These are phyloP conservation scores for Tephrocybe sp. DNA, from an alignment of 768 basidiomycete genomes.

Conservation along the genomic window DNA sequence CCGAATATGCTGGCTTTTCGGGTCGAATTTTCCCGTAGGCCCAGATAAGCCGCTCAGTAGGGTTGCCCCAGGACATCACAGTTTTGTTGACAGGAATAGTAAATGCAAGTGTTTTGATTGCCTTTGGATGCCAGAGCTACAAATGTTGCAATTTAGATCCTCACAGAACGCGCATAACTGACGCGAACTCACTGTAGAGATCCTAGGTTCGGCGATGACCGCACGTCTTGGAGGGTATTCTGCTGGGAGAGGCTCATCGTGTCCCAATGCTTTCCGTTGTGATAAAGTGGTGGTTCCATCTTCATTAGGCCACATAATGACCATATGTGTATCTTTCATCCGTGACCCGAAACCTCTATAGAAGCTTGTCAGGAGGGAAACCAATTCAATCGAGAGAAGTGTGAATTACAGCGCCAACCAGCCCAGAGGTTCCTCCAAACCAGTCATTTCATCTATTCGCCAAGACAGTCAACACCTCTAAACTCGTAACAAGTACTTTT, in stretches of 20 bases:
- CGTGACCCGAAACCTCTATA: conserved; percentile 47
- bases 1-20: conserved; percentile 16
- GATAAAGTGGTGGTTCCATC: conserved; percentile 58
- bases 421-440: conserved; percentile 37
- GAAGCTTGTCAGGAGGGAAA: conserved; percentile 6
- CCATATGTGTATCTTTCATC: conserved; percentile 53
- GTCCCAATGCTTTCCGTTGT: conserved; percentile 49
- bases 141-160: no score
- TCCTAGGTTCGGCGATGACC: conserved; percentile 31
- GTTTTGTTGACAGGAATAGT: conserved; percentile 39
- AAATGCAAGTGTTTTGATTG: conserved; percentile 40
- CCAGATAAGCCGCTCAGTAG: conserved; percentile 36
- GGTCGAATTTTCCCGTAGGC: conserved; percentile 36
- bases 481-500: not conserved
- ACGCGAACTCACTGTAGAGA: conserved; percentile 28
- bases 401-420: conserved; percentile 52
- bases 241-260: conserved; percentile 45
- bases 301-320: conserved; percentile 49
- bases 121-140: conserved; percentile 27
- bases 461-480: not conserved
- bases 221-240: conserved; percentile 46
- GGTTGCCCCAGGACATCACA: conserved; percentile 21
- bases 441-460: conserved; percentile 48
- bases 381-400: not conserved
- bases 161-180: not conserved